A percentile compares a stretch with the other conserved stretches of the same genome.
These are phyloP conservation scores for Entophlyctis helioformis DNA, from an alignment of 192 early-diverging fungal genomes.

Conservation along the genomic window DNA sequence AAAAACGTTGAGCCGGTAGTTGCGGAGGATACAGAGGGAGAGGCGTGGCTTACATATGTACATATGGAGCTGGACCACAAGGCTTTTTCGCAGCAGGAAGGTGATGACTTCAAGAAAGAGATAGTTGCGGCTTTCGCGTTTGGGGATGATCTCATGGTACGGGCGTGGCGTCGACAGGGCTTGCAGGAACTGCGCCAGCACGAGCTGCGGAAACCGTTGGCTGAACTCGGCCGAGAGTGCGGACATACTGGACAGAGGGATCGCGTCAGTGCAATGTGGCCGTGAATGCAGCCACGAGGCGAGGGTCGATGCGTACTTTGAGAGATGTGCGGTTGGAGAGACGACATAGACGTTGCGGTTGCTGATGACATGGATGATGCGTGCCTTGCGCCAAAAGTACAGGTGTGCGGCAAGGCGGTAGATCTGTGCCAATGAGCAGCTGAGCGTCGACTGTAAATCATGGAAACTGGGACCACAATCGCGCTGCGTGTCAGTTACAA, in stretches of 20 bases:
- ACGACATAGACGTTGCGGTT: slow-evolving; percentile 70
- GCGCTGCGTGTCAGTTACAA: too few species aligned
- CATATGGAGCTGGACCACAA: slow-evolving; percentile 73
- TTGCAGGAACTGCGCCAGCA: slow-evolving; percentile 43
- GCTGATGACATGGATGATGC: slow-evolving; percentile 73
- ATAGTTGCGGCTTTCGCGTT: too few species aligned
- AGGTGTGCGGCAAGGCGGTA: slow-evolving; percentile 83
- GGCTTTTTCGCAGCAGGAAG: slow-evolving; percentile 61
- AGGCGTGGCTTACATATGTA: slow-evolving; percentile 15
- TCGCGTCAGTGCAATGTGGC: too few species aligned
- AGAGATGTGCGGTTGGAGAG: slow-evolving; percentile 47
- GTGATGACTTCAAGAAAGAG: slow-evolving; percentile 70
- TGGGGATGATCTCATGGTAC: slow-evolving; percentile 8
- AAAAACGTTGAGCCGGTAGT: neutral
- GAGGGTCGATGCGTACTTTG: slow-evolving; percentile 7
- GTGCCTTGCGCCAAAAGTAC: slow-evolving; percentile 87
- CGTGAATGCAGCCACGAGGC: slow-evolving; percentile 3
- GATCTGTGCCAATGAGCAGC: slow-evolving; percentile 90
- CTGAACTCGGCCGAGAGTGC: slow-evolving; percentile 51
- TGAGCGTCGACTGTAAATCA: slow-evolving; percentile 66
- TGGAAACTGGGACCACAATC: slow-evolving; percentile 52
- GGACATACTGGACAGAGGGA: too few species aligned
- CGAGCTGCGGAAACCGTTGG: slow-evolving; percentile 38
- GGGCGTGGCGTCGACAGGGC: slow-evolving; percentile 47
- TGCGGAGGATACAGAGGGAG: too few species aligned